Percentiles rank a stretch among this genome's conserved stretches.
Conservation (phyloP, 2,329 filamentous ascomycete species). For the Endothia cerciana region DNA sequence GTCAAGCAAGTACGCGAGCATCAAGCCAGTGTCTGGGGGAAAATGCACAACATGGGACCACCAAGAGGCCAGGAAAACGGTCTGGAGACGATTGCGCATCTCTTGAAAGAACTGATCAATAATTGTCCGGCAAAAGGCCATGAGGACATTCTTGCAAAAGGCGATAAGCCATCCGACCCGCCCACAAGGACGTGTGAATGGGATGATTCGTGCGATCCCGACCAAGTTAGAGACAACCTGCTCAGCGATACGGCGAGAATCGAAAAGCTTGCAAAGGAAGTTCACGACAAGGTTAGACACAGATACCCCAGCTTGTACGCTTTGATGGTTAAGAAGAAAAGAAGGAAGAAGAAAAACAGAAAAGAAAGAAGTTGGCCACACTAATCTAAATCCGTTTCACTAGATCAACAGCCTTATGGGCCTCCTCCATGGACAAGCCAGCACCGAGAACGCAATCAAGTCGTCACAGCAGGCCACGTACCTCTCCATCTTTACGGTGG, state of each 20-base stretch:
- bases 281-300: background rate
- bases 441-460: slow-evolving; percentile 12
- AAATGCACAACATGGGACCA: background rate
- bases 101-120: too few relatives aligned
- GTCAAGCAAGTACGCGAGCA: background rate
- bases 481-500: slow-evolving; percentile 5
- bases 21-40: background rate
- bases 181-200: background rate
- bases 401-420: background rate
- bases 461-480: slow-evolving; percentile 9
- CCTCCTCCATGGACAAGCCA: slow-evolving; percentile 13
- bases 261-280: background rate
- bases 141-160: background rate
- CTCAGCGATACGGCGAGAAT: background rate
- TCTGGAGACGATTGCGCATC: too few relatives aligned
- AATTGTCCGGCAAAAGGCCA: background rate
- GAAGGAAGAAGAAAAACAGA: background rate
- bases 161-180: background rate
- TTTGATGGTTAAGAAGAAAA: too few relatives aligned
- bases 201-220: background rate
- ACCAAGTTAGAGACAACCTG: background rate
- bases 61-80: background rate
- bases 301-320: too few relatives aligned
- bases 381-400: background rate
- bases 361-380: background rate